Percentiles rank a stretch among this genome's conserved stretches.
phyloP scores from a whole-genome alignment of 345 rosid genomes.

The Excoecaria cochinchinensis region DNA sequence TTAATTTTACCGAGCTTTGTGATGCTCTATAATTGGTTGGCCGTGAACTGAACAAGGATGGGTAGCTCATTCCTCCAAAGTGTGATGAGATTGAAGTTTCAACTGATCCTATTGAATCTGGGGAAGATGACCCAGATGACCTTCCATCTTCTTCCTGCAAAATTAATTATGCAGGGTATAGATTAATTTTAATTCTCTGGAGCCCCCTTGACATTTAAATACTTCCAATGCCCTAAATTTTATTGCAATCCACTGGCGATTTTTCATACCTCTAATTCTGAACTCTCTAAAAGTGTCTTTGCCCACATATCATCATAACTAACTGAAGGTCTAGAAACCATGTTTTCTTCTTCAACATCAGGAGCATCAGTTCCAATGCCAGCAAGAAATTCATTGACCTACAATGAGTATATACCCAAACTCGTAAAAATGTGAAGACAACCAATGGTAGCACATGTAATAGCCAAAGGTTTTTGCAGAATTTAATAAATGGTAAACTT shows the following conservation, averaged over 20 bases:
- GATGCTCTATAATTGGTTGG: constrained; percentile 58
- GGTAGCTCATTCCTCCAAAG: constrained; percentile 98
- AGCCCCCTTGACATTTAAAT: background rate
- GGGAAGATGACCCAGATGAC: constrained; percentile 93
- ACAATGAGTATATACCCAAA: constrained; percentile 22
- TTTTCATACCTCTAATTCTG: constrained; percentile 70
- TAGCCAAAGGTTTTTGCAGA: background rate
- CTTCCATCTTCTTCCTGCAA: constrained; percentile 90
- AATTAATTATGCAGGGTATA: constrained; percentile 13
- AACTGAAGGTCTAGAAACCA: constrained; percentile 78
- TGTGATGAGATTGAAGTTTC: constrained; percentile 97
- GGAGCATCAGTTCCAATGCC: constrained; percentile 99
- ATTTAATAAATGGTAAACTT: background rate
- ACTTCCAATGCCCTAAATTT: constrained; percentile 5
- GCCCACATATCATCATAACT: constrained; percentile 99
- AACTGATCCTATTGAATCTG: constrained; percentile 92
- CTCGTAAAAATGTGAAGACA: background rate
- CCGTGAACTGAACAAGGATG: constrained; percentile 88
- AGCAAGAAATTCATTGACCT: constrained; percentile 96
- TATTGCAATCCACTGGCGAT: background rate
- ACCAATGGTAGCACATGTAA: background rate
- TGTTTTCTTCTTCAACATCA: constrained; percentile 95
- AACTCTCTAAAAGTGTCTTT: constrained; percentile 81
- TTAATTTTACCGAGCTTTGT: constrained; percentile 53
- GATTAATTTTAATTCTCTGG: constrained; percentile 8